Evolutionary conservation across 2,329 filamentous ascomycete species (phyloP), one percentile per base, ranked within the genome.

Genomic region (Penicillium janthinellum): DNA sequence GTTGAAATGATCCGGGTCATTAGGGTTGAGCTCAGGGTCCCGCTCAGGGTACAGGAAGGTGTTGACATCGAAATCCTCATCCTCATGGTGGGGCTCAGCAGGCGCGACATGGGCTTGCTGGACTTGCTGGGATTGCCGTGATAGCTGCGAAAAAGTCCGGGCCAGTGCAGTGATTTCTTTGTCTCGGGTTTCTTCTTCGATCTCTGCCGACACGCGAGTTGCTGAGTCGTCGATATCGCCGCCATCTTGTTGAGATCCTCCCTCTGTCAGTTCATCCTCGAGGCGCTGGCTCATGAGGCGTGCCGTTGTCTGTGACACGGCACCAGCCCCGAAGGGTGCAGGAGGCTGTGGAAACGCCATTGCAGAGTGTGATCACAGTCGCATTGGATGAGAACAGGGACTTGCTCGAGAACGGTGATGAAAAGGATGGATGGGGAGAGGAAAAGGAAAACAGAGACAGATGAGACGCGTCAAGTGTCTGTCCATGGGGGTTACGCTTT

Each of bases 11-110:
- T 71, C 68, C 17, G 76, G 77, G 38, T 70, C 71, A 5, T 70
- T 71, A 3, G 80, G 80, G 57, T 82, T 74, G 4, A 82, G 67
- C 44, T 74, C 69, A 0, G 76, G 73, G 45, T 77, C 69, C 5
- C 64, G 62, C 10, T 71, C 68, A 6, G 71, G 54, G 42, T 75
- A 62, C 12, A 76, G 65, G 53, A 78, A 78, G 1, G 76, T 76
- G 54, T 77, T 78, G 35, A 71, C 31, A 31, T 60, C 1, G 65
- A 31, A 31, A 31, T 31, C 68, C 17, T 64, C 50, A 31, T 31
- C 68, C 15, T 64, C 50, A 3, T 25, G 10, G 12, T 55, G 31
- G 42, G 31, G 28, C 6, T 2, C n/a, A 22, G 3, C 38, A 15
- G 47, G 38, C 5, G 47, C n/a, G 38, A 47, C n/a, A 38, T 60